Conservation (phyloP, 768 basidiomycete species). For the Hypholoma fasciculare region DNA sequence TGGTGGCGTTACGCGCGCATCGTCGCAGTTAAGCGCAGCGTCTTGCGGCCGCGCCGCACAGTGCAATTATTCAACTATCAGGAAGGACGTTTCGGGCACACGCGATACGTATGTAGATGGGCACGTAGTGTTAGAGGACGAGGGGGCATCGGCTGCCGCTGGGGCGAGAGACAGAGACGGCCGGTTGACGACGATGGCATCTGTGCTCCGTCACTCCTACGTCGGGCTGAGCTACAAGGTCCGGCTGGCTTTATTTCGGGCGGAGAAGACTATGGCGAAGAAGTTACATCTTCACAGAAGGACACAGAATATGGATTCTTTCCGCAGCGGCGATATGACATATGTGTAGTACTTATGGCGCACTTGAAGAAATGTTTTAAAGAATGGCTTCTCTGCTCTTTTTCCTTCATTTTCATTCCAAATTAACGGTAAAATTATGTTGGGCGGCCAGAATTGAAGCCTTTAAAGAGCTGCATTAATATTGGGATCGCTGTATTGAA, state of each 20-base stretch:
- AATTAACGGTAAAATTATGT: too few relatives aligned
- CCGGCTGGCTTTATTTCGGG: not conserved
- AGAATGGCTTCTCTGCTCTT: too few relatives aligned
- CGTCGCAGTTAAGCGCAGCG: not conserved
- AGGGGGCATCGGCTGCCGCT: not conserved
- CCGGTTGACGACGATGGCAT: not conserved
- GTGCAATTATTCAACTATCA: not conserved
- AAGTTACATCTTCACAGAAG: not conserved
- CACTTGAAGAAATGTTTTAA: too few relatives aligned
- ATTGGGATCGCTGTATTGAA: too few relatives aligned
- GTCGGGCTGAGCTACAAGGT: conserved; percentile 3
- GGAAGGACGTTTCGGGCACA: not conserved
- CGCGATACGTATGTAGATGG: not conserved
- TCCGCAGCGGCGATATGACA: too few relatives aligned
- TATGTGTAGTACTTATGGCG: too few relatives aligned
- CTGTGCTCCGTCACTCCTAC: not conserved
- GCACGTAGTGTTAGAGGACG: not conserved
- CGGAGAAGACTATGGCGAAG: not conserved
- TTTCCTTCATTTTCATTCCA: too few relatives aligned
- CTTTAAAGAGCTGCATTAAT: too few relatives aligned
- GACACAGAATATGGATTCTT: too few relatives aligned
- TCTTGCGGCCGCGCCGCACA: not conserved
- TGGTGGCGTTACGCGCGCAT: not conserved
- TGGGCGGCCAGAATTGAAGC: too few relatives aligned
- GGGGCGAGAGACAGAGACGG: not conserved